A percentile compares a stretch with the other conserved stretches of the same genome.
Evolutionary conservation across 106 monocot genomes (phyloP).

Genomic region (Agapanthus africanus): DNA sequence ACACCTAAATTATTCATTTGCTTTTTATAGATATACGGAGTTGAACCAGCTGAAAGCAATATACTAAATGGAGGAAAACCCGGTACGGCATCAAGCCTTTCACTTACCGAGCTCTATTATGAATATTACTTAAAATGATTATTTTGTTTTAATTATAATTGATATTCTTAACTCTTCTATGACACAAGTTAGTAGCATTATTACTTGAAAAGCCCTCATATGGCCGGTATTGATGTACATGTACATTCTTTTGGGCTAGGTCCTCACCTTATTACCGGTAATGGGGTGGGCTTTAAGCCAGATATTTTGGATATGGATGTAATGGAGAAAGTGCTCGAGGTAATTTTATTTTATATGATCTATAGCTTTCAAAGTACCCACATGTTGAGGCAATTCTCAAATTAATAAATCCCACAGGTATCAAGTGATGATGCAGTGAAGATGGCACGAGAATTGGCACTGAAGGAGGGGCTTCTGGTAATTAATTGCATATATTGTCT

Average conservation of each 20-base stretch:
- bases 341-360: slow-evolving; percentile 11
- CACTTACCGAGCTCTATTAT: too few relatives aligned
- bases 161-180: too few relatives aligned
- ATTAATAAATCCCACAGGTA: slow-evolving; percentile 34
- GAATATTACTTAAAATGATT: too few relatives aligned
- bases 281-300: slow-evolving; percentile 94
- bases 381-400: too few relatives aligned
- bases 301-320: slow-evolving; percentile 93
- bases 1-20: background rate
- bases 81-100: slow-evolving; percentile 33
- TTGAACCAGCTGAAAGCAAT: slow-evolving; percentile 95
- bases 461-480: slow-evolving; percentile 91
- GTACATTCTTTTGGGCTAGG: too few relatives aligned
- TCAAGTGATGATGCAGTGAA: slow-evolving; percentile 94
- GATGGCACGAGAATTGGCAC: slow-evolving; percentile 92
- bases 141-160: too few relatives aligned
- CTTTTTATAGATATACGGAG: slow-evolving; percentile 67
- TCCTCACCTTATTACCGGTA: slow-evolving; percentile 86
- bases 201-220: too few relatives aligned
- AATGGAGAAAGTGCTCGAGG: slow-evolving; percentile 96
- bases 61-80: slow-evolving; percentile 92
- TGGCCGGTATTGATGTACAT: background rate
- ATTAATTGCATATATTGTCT: slow-evolving; percentile 7
- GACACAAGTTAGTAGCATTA: too few relatives aligned
- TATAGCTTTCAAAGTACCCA: too few relatives aligned